phyloP scores from a whole-genome alignment of 2,329 filamentous ascomycete genomes.

The Hortaea werneckii region DNA sequence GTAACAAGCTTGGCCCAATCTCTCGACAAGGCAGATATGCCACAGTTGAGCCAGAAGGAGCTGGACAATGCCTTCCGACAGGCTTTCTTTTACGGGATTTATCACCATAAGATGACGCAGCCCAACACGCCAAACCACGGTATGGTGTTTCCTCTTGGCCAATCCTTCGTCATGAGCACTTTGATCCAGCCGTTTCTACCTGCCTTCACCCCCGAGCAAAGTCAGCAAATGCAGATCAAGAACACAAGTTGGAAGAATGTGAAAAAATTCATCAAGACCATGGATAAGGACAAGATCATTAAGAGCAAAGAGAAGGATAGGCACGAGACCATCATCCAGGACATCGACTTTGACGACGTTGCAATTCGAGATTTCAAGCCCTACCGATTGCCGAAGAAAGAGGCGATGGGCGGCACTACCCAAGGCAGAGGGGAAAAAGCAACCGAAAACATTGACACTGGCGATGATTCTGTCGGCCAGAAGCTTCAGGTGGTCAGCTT shows the following conservation, averaged over 20 bases:
- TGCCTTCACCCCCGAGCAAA: conserved; percentile 44
- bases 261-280: conserved; percentile 58
- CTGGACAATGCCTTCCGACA: conserved; percentile 56
- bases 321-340: conserved; percentile 53
- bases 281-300: conserved; percentile 54
- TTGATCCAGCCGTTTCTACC: conserved; percentile 59
- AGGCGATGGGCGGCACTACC: conserved; percentile 31
- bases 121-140: conserved; percentile 42
- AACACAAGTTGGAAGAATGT: conserved; percentile 62
- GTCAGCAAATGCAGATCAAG: conserved; percentile 54
- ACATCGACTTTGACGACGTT: conserved; percentile 53
- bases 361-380: conserved; percentile 48
- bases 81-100: conserved; percentile 53
- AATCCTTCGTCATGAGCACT: conserved; percentile 53
- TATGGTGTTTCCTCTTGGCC: conserved; percentile 52
- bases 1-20: conserved; percentile 18
- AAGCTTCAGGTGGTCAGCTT: conserved; percentile 40
- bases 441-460: conserved; percentile 27
- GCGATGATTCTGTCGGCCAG: conserved; percentile 35
- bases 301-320: conserved; percentile 56
- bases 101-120: conserved; percentile 49
- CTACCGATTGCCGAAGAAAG: conserved; percentile 52
- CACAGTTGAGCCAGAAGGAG: conserved; percentile 47
- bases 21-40: conserved; percentile 20
- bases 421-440: conserved; percentile 27